A percentile compares a stretch with the other conserved stretches of the same genome.
Evolutionary conservation across 73 alveolate genomes (phyloP).

Genomic region (Effrenium voratum): DNA sequence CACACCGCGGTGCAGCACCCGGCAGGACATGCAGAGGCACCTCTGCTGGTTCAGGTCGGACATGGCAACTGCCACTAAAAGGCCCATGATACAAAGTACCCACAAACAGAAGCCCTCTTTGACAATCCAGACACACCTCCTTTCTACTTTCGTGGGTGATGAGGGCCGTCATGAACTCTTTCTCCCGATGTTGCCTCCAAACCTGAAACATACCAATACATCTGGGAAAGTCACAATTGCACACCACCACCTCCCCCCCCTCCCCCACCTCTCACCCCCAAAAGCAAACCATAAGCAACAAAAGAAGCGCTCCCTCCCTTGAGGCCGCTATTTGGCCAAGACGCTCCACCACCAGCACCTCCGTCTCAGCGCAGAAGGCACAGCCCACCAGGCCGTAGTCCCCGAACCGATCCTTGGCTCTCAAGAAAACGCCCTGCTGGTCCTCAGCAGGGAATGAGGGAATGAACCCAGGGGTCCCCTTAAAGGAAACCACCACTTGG

Average conservation of each 20-base stretch:
- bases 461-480: too few relatives aligned
- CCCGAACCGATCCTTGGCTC: constrained; percentile 9
- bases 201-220: too few relatives aligned
- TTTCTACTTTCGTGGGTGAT: too few relatives aligned
- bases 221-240: too few relatives aligned
- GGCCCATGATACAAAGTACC: too few relatives aligned
- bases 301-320: neutral
- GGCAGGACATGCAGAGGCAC: constrained; percentile 67
- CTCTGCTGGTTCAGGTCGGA: neutral
- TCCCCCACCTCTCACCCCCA: neutral
- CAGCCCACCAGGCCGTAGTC: constrained; percentile 12
- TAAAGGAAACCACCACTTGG: too few relatives aligned
- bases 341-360: neutral
- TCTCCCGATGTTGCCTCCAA: too few relatives aligned
- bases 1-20: constrained; percentile 62
- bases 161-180: too few relatives aligned
- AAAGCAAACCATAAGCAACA: too few relatives aligned
- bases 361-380: constrained; percentile 24
- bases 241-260: neutral
- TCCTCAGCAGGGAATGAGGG: too few relatives aligned
- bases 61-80: neutral
- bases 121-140: too few relatives aligned
- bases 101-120: too few relatives aligned
- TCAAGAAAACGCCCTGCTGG: neutral
- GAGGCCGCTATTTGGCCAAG: neutral